Evolutionary conservation across 208 protist species (phyloP), one percentile per base, ranked within the genome.

Genomic region (Acanthamoeba lenticulata): DNA sequence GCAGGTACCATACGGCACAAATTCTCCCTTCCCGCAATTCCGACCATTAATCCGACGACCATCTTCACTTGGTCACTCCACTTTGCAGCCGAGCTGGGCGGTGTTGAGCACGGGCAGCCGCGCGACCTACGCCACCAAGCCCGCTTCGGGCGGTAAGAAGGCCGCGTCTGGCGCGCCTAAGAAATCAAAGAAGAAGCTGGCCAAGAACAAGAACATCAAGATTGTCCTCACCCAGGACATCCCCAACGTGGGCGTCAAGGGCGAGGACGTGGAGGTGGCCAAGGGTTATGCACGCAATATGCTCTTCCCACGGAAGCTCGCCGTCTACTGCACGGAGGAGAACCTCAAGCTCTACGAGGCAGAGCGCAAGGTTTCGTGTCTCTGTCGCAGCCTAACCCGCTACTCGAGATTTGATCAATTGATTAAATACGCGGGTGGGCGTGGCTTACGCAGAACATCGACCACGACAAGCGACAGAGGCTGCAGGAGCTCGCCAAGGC

Each of bases 171-270:
- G 57, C 24, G 27, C 57, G 57, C 57, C n/a, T n/a, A n/a, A 65
- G 57, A 65, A 65, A n/a, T 32, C 57, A n/a, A n/a, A n/a, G 57
- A 65, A 2, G 6, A 77, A 36, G 67, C 67, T 34, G 17, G 19
- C 40, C 6, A 77, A 77, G 67, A 36, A 88, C 44, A 88, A 88
- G 29, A 88, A 88, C n/a, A 88, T 88, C 44, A 57, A 88, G 79
- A 57, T 88, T n/a, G 79, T 88, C 27, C 79, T 88, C 79, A 88
- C 79, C 15, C 17, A 19, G 17, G 79, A 88, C 79, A 27, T 57
- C 17, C 27, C 79, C 29, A 34, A 11, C 44, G 29, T 60, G 11
- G 79, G 79, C 19, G 79, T 88, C 27, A 47, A 88, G 79, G 79
- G 79, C 34, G 79, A 88, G 79, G 79, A 60, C 42, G n/a, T 88